Conservation (phyloP, 2,329 filamentous ascomycete species). For the Epichloe uncinata region DNA sequence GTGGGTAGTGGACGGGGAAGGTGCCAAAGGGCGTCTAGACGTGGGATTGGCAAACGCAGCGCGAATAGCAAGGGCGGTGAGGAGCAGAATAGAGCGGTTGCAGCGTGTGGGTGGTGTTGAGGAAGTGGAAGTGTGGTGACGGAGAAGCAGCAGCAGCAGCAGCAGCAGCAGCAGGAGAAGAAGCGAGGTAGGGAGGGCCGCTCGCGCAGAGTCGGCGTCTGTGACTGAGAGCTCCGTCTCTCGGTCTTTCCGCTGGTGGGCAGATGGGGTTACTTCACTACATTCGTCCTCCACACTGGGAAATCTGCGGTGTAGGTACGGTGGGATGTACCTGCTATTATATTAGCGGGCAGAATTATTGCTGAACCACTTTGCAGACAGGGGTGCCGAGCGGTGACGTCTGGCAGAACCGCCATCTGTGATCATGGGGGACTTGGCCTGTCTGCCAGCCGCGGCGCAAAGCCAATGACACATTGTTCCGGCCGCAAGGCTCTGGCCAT, state of each 20-base stretch:
- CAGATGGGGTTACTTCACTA: background rate
- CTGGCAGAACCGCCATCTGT: slow-evolving; percentile 16
- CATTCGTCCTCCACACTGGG: too few relatives aligned
- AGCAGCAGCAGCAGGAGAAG: background rate
- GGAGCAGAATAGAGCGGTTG: background rate
- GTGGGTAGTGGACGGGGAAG: background rate
- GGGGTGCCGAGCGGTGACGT: slow-evolving; percentile 13
- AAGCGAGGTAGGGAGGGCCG: slow-evolving; percentile 2
- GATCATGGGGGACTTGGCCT: slow-evolving; percentile 11
- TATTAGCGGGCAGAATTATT: background rate
- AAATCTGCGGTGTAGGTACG: background rate
- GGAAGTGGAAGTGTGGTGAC: slow-evolving; percentile 3
- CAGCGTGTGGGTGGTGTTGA: background rate
- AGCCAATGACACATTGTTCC: slow-evolving; percentile 21
- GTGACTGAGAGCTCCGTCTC: slow-evolving; percentile 5
- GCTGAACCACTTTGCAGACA: slow-evolving; percentile 4
- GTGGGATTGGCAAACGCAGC: slow-evolving; percentile 1
- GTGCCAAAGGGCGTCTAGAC: background rate
- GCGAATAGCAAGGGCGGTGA: background rate
- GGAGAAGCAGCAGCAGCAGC: slow-evolving; percentile 1
- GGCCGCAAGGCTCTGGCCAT: slow-evolving; percentile 10
- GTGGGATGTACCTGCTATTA: background rate
- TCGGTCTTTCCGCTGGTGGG: slow-evolving; percentile 2
- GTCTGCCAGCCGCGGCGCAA: slow-evolving; percentile 10
- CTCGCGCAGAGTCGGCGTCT: slow-evolving; percentile 6